Percentiles rank a stretch among this genome's conserved stretches.
Evolutionary conservation across 2,329 filamentous ascomycete genomes (phyloP).

Genomic region (Hirsutella rhossiliensis): DNA sequence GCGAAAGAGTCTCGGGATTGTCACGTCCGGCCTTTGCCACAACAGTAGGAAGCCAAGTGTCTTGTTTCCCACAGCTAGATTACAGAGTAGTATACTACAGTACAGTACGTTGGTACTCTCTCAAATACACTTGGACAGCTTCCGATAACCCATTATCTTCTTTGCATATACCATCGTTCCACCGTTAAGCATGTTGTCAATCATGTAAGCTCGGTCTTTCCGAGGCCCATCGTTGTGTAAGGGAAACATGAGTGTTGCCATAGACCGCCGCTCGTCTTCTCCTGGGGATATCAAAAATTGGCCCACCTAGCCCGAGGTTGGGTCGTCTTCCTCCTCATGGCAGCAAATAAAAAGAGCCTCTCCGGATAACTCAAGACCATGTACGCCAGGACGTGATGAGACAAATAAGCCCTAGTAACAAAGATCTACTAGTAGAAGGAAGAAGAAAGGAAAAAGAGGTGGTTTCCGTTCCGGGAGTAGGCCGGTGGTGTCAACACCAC

Average conservation of each 20-base stretch:
- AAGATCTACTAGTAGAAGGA: background rate
- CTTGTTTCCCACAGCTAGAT: background rate
- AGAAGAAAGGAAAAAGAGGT: background rate
- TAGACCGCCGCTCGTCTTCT: background rate
- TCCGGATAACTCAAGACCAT: background rate
- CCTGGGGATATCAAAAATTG: conserved; percentile 3
- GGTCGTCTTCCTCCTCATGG: background rate
- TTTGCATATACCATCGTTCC: conserved; percentile 1
- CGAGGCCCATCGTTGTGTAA: background rate
- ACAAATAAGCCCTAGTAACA: background rate
- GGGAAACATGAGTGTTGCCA: background rate
- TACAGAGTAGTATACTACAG: conserved; percentile 1
- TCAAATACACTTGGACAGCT: background rate
- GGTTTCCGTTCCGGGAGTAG: background rate
- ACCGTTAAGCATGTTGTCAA: background rate
- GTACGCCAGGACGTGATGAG: background rate
- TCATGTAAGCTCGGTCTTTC: background rate
- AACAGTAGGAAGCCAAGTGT: background rate
- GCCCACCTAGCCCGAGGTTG: background rate
- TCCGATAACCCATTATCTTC: conserved; percentile 1
- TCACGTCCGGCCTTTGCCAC: background rate
- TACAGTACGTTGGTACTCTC: background rate
- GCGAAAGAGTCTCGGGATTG: background rate
- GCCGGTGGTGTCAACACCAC: background rate
- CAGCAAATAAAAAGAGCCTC: background rate